phyloP scores from a whole-genome alignment of 139 green algal genomes.

The Pleodorina starrii region DNA sequence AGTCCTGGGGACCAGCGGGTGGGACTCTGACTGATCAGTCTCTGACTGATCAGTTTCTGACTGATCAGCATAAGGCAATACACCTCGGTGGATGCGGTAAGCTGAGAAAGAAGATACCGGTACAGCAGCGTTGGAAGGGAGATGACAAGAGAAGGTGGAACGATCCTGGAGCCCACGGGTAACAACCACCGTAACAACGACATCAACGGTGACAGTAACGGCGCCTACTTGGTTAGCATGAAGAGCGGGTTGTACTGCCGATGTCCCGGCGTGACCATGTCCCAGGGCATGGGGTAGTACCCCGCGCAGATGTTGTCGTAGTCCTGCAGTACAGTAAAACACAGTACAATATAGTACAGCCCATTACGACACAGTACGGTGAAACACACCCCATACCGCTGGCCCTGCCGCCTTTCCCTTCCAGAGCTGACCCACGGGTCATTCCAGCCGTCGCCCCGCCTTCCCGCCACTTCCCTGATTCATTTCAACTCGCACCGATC shows the following conservation, averaged over 20 bases:
- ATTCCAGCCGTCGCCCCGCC: conserved; percentile 50
- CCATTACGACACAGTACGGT: no score
- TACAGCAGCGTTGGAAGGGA: no score
- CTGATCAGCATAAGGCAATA: no score
- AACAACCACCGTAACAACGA: not conserved
- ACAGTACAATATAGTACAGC: no score
- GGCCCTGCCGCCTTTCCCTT: not conserved
- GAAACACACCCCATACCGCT: not conserved
- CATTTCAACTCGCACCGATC: no score
- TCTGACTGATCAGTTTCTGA: no score
- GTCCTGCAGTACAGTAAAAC: conserved; percentile 61
- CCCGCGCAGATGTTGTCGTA: conserved; percentile 51
- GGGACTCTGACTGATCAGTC: no score
- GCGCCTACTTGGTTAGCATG: conserved; percentile 47
- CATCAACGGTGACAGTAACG: no score
- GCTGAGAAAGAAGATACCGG: no score
- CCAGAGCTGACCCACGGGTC: no score
- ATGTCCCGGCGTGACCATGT: conserved; percentile 85
- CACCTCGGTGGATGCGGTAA: no score
- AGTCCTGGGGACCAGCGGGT: conserved; percentile 23
- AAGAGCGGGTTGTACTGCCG: conserved; percentile 88
- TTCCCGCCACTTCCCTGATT: not conserved
- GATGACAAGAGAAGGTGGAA: no score
- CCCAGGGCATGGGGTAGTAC: conserved; percentile 84
- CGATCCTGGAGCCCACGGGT: not conserved